These are phyloP conservation scores for Colletotrichum sp. DNA, from an alignment of 2,329 filamentous ascomycete genomes.

Conservation along the genomic window DNA sequence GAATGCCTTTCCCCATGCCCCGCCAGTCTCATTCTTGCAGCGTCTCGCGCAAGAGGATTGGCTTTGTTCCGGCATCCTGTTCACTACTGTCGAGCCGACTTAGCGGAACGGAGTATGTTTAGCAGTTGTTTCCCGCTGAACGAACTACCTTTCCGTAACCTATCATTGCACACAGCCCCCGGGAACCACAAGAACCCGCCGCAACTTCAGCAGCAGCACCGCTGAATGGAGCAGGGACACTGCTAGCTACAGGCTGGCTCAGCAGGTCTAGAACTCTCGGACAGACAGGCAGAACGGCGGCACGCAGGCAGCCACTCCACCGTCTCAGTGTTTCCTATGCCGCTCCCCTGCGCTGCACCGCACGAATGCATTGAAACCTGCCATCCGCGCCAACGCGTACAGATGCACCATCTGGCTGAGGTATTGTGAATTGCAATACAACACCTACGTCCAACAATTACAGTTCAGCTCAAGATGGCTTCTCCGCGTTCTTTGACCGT, in stretches of 20 bases:
- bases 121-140: neutral
- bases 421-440: neutral
- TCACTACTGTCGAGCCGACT: neutral
- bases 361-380: constrained; percentile 9
- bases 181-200: neutral
- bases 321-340: neutral
- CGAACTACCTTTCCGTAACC: neutral
- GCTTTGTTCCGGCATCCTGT: neutral
- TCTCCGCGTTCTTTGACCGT: neutral
- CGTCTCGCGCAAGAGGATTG: constrained; percentile 3
- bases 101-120: neutral
- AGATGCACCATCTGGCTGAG: neutral
- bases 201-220: neutral
- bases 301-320: neutral
- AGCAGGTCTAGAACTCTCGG: constrained; percentile 1
- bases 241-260: neutral
- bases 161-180: neutral
- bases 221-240: neutral
- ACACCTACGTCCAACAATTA: neutral
- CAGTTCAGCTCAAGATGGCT: neutral
- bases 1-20: neutral
- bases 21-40: neutral
- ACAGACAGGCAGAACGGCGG: neutral
- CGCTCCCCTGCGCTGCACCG: neutral
- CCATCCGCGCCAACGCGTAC: neutral